phyloP scores from a whole-genome alignment of 1,284 basidiomycete species.

The Leccinum angustisporum region DNA sequence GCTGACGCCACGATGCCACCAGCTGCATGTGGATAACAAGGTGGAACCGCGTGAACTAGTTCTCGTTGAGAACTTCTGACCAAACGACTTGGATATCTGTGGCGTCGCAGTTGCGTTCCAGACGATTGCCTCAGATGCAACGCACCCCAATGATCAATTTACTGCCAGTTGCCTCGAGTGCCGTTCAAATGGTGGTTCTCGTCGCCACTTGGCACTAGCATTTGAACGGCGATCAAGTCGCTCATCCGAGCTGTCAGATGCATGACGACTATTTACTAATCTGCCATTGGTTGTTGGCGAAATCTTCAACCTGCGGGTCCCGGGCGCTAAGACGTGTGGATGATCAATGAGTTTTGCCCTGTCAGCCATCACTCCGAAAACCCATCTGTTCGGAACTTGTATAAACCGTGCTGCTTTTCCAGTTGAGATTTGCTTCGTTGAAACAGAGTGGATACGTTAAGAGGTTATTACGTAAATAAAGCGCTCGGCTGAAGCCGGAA shows the following conservation, averaged over 20 bases:
- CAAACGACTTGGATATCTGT: neutral
- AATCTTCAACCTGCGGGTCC: neutral
- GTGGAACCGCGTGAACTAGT: neutral
- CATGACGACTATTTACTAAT: neutral
- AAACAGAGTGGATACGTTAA: neutral
- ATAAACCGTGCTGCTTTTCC: neutral
- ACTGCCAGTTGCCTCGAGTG: neutral
- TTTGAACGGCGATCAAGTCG: neutral
- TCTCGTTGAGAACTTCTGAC: neutral
- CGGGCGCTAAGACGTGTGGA: neutral
- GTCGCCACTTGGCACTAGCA: neutral
- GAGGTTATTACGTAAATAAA: neutral
- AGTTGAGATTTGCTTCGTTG: neutral
- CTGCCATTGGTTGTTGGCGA: neutral
- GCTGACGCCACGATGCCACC: neutral
- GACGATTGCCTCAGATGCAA: neutral
- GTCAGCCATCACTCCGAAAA: neutral
- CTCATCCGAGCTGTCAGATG: neutral
- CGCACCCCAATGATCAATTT: neutral
- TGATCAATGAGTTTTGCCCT: neutral
- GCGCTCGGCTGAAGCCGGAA: constrained; percentile 4
- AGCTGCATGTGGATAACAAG: neutral
- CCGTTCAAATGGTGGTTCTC: neutral
- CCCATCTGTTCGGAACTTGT: neutral
- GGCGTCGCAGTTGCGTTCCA: neutral